phyloP scores from a whole-genome alignment of 441 rosid species.

The Hypseocharis bilobata region DNA sequence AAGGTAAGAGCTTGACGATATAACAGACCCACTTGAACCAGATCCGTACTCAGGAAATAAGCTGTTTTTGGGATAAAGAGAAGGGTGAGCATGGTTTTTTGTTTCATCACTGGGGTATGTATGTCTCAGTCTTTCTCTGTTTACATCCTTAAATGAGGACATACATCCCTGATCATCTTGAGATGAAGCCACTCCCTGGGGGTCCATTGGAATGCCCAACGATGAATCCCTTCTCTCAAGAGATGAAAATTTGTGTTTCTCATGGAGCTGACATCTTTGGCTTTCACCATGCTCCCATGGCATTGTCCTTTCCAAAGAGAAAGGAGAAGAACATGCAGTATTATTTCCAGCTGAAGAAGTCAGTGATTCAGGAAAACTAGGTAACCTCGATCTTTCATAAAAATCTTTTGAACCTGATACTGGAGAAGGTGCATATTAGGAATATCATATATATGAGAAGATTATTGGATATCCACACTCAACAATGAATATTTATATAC shows the following conservation, averaged over 20 bases:
- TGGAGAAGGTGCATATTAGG: slow-evolving; percentile 25
- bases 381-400: slow-evolving; percentile 10
- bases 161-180: slow-evolving; percentile 32
- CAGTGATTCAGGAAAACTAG: slow-evolving; percentile 22
- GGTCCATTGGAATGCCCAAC: slow-evolving; percentile 21
- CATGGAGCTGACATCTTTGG: slow-evolving; percentile 21
- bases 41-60: slow-evolving; percentile 38
- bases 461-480: slow-evolving; percentile 18
- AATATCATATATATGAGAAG: slow-evolving; percentile 22
- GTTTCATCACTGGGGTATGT: slow-evolving; percentile 26
- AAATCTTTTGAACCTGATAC: slow-evolving; percentile 28
- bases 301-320: slow-evolving; percentile 25
- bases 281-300: slow-evolving; percentile 26
- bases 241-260: slow-evolving; percentile 22
- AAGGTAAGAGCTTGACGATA: slow-evolving; percentile 26
- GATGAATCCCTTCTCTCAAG: slow-evolving; percentile 25
- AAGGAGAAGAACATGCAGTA: slow-evolving; percentile 23
- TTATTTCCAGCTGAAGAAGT: slow-evolving; percentile 28
- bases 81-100: slow-evolving; percentile 32
- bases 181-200: slow-evolving; percentile 28
- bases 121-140: slow-evolving; percentile 30
- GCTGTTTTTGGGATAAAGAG: slow-evolving; percentile 31
- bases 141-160: slow-evolving; percentile 29
- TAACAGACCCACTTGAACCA: slow-evolving; percentile 31
- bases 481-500: slow-evolving; percentile 31